These are phyloP conservation scores for Linum lewisii DNA, from an alignment of 345 rosid genomes.

Conservation along the genomic window DNA sequence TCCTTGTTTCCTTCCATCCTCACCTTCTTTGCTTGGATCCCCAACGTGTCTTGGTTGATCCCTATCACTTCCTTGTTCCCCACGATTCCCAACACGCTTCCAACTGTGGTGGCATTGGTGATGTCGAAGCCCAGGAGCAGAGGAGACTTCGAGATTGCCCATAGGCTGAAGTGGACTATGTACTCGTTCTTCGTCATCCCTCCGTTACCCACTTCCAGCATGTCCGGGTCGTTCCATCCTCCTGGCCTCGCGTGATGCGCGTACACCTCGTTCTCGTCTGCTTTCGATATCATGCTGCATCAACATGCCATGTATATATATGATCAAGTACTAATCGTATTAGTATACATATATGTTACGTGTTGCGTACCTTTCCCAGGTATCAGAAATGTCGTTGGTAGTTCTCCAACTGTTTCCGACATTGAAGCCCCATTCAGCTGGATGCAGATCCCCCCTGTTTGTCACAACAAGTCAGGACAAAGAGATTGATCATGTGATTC, in stretches of 20 bases:
- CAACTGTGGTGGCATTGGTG: not conserved
- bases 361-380: conserved; percentile 18
- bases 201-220: conserved; percentile 98
- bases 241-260: conserved; percentile 24
- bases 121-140: not conserved
- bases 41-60: conserved; percentile 23
- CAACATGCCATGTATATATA: not conserved
- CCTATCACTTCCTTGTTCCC: conserved; percentile 1
- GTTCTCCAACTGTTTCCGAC: conserved; percentile 33
- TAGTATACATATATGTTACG: not conserved
- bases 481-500: not conserved
- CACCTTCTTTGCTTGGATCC: conserved; percentile 46
- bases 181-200: conserved; percentile 87
- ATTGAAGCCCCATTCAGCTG: conserved; percentile 25
- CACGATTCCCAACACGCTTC: not conserved
- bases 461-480: not conserved
- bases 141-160: conserved; percentile 73
- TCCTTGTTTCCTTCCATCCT: conserved; percentile 32
- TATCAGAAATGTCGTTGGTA: conserved; percentile 20
- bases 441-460: conserved; percentile 26
- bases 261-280: conserved; percentile 24
- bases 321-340: no score
- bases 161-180: conserved; percentile 76
- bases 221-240: conserved; percentile 72
- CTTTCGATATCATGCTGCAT: conserved; percentile 37